These are phyloP conservation scores for Trametes cinnabarina DNA, from an alignment of 768 basidiomycete species.

Conservation along the genomic window DNA sequence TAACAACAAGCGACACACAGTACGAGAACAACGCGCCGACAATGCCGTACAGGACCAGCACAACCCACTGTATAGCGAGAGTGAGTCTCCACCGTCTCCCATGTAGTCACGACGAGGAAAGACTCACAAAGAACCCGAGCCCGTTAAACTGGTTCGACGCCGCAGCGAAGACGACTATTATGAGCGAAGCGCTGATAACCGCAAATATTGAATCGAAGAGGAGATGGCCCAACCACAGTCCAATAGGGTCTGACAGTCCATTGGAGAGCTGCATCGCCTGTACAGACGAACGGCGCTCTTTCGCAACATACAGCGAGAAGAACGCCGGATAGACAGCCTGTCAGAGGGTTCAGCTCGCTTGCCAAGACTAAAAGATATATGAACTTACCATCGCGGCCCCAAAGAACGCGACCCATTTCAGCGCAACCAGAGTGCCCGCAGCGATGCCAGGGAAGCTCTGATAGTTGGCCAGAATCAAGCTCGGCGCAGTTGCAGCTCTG, in stretches of 20 bases:
- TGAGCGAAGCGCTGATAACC: slow-evolving; percentile 58
- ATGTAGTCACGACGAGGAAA: neutral
- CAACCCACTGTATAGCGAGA: slow-evolving; percentile 54
- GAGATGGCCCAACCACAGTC: slow-evolving; percentile 78
- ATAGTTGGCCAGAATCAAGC: slow-evolving; percentile 59
- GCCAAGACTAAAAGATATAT: neutral
- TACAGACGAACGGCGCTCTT: slow-evolving; percentile 67
- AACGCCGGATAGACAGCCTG: slow-evolving; percentile 81
- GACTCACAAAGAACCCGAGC: slow-evolving; percentile 59
- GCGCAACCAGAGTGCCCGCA: slow-evolving; percentile 53
- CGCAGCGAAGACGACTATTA: slow-evolving; percentile 58
- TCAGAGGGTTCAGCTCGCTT: neutral
- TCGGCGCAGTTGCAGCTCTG: slow-evolving; percentile 35
- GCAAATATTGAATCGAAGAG: slow-evolving; percentile 67
- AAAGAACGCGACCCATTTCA: slow-evolving; percentile 78
- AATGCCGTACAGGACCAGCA: slow-evolving; percentile 68
- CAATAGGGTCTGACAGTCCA: slow-evolving; percentile 65
- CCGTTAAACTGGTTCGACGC: slow-evolving; percentile 64
- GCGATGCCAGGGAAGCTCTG: slow-evolving; percentile 55
- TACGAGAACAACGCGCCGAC: slow-evolving; percentile 69
- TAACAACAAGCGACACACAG: slow-evolving; percentile 55
- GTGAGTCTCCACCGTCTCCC: neutral
- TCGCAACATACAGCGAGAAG: slow-evolving; percentile 73
- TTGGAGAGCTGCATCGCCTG: slow-evolving; percentile 84
- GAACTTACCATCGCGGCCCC: slow-evolving; percentile 63